Base-by-base conservation (phyloP, 2,329 filamentous ascomycete genomes). In the Trichoderma polysporum region DNA sequence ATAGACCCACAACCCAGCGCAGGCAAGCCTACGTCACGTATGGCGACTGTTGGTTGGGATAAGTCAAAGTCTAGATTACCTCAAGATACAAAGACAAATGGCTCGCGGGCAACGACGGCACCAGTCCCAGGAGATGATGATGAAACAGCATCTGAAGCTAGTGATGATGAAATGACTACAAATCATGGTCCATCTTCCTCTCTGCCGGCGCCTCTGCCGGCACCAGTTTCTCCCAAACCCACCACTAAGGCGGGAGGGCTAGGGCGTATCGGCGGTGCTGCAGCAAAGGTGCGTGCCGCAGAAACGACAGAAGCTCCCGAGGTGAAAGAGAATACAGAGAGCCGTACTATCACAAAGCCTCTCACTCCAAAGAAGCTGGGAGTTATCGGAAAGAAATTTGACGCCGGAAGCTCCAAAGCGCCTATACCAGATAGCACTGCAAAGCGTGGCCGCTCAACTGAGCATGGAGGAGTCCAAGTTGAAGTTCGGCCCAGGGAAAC, bases 101-200 rank as follows among this genome's bases (percentile, higher is more conserved):
- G 66, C 9, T 45, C 67, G n/a, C 60, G 47, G 53, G 31, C 63
- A 39, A 45, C 39, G n/a, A 53, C 66, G 41, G 68, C 69, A 19
- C 35, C 35, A 29, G 33, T 41, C 15, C 22, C 25, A 22, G 65
- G 62, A 25, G 72, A 76, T 19, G 77, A 75, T 25, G 78, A 76
- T 8, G 81, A 82, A 50, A 83, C 82, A n/a, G 81, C 79, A 15
- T 83, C 81, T 9, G 81, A 82, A 27, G 73, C 74, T n/a, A 71
- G 70, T 12, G 79, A 79, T 1, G 76, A 77, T 33, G 74, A 77
- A 53, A 67, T 69, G 59, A 70, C 71, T 13, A 73, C 73, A 13
- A 54, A 70, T 45, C 69, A 66, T 12, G 52, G 58, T 19, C 35
- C 71, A 1, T 68, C 71, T 13, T 66, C 71, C 6, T 69, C 74